phyloP scores from a whole-genome alignment of 257 asterid genomes.

The Forsythia suspensa region DNA sequence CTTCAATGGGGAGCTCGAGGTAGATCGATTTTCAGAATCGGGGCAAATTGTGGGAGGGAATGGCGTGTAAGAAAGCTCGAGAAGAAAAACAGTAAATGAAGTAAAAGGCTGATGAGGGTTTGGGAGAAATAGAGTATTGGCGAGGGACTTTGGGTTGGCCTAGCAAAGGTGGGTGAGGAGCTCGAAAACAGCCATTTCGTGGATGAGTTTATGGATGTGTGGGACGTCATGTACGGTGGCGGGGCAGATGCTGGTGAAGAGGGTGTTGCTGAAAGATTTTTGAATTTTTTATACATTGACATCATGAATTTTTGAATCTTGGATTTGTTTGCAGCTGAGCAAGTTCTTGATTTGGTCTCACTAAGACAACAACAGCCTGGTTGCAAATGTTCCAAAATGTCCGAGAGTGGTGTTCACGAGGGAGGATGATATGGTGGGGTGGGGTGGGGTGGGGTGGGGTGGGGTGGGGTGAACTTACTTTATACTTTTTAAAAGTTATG shows the following conservation, averaged over 20 bases:
- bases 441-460: background rate
- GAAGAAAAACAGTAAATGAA: constrained; percentile 50
- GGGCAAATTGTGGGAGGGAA: constrained; percentile 28
- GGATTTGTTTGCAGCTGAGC: constrained; percentile 70
- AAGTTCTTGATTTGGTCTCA: constrained; percentile 91
- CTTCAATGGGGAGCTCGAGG: constrained; percentile 67
- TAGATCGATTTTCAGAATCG: constrained; percentile 36
- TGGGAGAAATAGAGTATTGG: constrained; percentile 39
- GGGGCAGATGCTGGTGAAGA: too few relatives aligned
- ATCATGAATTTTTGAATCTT: constrained; percentile 58
- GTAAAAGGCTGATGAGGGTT: constrained; percentile 36
- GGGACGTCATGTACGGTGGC: too few relatives aligned
- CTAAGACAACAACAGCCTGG: constrained; percentile 43
- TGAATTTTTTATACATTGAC: too few relatives aligned
- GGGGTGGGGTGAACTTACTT: too few relatives aligned
- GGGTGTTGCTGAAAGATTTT: background rate
- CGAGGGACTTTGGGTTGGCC: constrained; percentile 43
- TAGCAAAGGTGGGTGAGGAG: constrained; percentile 37
- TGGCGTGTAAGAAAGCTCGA: constrained; percentile 41
- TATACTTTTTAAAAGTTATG: too few relatives aligned
- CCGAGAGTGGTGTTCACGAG: too few relatives aligned
- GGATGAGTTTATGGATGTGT: too few relatives aligned
- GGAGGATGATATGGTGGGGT: too few relatives aligned
- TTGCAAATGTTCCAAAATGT: too few relatives aligned
- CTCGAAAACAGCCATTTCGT: constrained; percentile 51